Evolutionary conservation across 169 alveolate species (phyloP).

Genomic region (Plasmodium gonderi): DNA sequence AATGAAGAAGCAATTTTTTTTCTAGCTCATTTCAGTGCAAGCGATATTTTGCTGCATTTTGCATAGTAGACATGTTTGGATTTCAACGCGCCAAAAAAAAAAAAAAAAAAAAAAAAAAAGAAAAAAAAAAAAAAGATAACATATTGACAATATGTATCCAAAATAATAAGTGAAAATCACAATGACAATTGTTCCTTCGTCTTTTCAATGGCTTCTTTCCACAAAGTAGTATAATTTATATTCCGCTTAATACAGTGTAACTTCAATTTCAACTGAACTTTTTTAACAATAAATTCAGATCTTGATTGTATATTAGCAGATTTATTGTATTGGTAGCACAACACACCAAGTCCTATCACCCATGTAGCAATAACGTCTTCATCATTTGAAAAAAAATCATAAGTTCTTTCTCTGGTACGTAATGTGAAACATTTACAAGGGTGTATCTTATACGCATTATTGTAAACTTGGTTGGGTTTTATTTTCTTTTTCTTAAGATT

Average conservation of each 20-base stretch:
- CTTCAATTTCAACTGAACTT: constrained; percentile 43
- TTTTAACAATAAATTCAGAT: constrained; percentile 58
- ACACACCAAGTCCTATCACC: constrained; percentile 56
- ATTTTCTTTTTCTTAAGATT: constrained; percentile 40
- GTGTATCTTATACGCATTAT: constrained; percentile 10
- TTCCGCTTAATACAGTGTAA: constrained; percentile 37
- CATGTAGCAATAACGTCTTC: constrained; percentile 44
- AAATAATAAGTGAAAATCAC: background rate
- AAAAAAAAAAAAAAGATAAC: background rate
- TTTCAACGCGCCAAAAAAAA: background rate
- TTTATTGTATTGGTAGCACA: constrained; percentile 33
- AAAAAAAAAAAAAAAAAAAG: background rate
- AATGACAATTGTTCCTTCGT: constrained; percentile 13
- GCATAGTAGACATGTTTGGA: no score
- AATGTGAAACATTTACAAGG: constrained; percentile 58
- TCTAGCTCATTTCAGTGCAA: no score
- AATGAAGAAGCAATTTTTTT: no score
- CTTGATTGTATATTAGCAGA: constrained; percentile 47
- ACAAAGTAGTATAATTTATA: constrained; percentile 32
- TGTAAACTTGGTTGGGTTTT: constrained; percentile 5
- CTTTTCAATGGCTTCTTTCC: constrained; percentile 55
- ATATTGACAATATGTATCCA: no score
- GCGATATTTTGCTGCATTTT: no score
- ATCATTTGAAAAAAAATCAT: constrained; percentile 62
- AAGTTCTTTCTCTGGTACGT: constrained; percentile 37